Evolutionary conservation across 1,139 yeast genomes (phyloP), one percentile per base, ranked within the genome.

Genomic region (Saccharomycopsis phalli): DNA sequence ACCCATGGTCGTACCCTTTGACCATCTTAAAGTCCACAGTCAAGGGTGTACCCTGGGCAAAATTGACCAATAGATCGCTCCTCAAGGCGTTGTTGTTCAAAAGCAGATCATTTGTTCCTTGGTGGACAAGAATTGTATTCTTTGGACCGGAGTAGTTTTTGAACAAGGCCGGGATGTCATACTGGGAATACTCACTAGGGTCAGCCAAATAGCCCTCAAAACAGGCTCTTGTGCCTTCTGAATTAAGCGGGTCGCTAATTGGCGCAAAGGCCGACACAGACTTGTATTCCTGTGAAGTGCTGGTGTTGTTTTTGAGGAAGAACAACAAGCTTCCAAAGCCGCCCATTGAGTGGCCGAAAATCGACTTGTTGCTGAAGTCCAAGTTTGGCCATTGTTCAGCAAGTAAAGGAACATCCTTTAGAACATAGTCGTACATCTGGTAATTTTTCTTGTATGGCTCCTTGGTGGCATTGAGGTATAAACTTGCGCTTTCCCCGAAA

Each of bases 331-430:
- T 95, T 41, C 98, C 98, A 58, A 73, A 86, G 0, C 98, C 98
- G 37, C 98, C 98, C 97, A 91, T 91, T 2, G 98, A 91, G 59
- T 91, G 97, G 34, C 97, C 97, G 8, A 93, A 78, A 49, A 91
- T 76, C 21, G 91, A 73, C 41, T 79, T 69, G 37, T 72, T 78
- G 26, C 61, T 56, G 42, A 74, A 65, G 56, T 83, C 81, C 49
- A 83, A 64, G 28, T 63, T 59, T 3, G 67, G 52, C 52, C 69
- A 81, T 34, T 71, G 63, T 16, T 55, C 47, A 7, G 65, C 60
- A 49, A 83, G 62, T 40, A 59, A 60, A 27, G 81, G 84, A 47
- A 91, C 68, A 57, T 91, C 98, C 35, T 71, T 59, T 52, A 79
- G 80, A 29, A 91, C 73, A 54, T 91, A 91, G 7, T 81, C 69